These are phyloP conservation scores for Knufia fluminis DNA, from an alignment of 2,329 filamentous ascomycete genomes.

Conservation along the genomic window DNA sequence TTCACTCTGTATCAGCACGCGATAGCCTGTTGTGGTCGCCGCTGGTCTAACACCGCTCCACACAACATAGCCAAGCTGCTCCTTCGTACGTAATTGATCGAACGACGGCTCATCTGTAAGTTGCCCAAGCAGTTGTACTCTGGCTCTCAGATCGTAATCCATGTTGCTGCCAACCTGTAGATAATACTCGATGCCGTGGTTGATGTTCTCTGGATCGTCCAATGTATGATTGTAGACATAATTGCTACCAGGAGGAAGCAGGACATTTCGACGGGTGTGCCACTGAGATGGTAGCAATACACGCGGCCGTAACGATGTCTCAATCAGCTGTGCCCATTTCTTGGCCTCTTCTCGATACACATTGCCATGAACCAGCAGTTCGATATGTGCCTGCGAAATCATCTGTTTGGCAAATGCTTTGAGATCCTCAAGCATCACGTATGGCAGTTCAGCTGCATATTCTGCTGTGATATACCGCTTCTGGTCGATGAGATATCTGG, in stretches of 20 bases:
- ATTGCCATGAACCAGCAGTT: constrained; percentile 84
- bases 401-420: constrained; percentile 70
- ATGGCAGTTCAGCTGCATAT: constrained; percentile 64
- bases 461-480: constrained; percentile 72
- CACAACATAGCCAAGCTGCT: constrained; percentile 90
- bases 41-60: constrained; percentile 68
- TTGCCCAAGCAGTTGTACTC: constrained; percentile 73
- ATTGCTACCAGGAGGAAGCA: constrained; percentile 71
- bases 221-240: constrained; percentile 72
- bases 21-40: constrained; percentile 72
- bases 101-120: constrained; percentile 90
- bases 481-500: constrained; percentile 68
- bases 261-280: constrained; percentile 65
- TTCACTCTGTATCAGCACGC: constrained; percentile 90
- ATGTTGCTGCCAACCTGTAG: constrained; percentile 60
- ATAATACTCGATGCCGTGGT: constrained; percentile 74
- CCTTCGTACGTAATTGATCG: constrained; percentile 89
- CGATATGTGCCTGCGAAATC: constrained; percentile 74
- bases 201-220: constrained; percentile 80
- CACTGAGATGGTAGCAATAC: constrained; percentile 68
- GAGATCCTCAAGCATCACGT: constrained; percentile 65
- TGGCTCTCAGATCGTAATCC: constrained; percentile 63
- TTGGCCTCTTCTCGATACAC: constrained; percentile 88
- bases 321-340: constrained; percentile 72
- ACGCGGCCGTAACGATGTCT: constrained; percentile 65